These are phyloP conservation scores for Neurospora discreta DNA, from an alignment of 495 filamentous ascomycete species.

Conservation along the genomic window DNA sequence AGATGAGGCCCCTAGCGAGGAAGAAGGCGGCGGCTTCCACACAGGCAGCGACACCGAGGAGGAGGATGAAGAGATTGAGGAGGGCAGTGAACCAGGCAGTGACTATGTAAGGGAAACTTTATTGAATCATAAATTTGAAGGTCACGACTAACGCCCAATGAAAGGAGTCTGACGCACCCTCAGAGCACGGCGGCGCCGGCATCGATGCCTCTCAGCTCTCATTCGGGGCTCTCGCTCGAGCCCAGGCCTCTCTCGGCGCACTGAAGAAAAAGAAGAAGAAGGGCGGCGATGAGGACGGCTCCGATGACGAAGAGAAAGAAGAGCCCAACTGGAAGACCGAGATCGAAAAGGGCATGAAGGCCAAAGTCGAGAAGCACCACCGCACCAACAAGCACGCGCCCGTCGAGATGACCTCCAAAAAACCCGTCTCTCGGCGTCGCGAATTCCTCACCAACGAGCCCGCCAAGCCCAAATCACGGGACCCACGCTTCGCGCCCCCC, in stretches of 20 bases:
- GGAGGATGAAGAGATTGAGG: constrained; percentile 15
- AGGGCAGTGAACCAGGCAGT: constrained; percentile 19
- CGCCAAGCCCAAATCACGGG: constrained; percentile 46
- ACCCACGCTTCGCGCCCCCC: constrained; percentile 63
- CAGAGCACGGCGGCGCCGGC: constrained; percentile 28
- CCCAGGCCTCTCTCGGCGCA: constrained; percentile 52
- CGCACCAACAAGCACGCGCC: constrained; percentile 83
- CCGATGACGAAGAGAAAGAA: constrained; percentile 1
- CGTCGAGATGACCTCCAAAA: constrained; percentile 65
- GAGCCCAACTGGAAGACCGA: constrained; percentile 2
- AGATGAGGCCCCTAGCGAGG: constrained; percentile 22
- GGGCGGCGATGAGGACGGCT: not conserved
- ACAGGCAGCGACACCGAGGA: constrained; percentile 20
- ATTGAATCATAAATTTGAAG: too few relatives aligned
- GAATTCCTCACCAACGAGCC: constrained; percentile 47
- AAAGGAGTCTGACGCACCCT: constrained; percentile 19
- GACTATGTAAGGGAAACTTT: constrained; percentile 12
- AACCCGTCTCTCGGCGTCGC: constrained; percentile 67
- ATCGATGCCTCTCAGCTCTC: constrained; percentile 46
- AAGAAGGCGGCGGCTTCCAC: constrained; percentile 18
- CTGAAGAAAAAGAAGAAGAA: constrained; percentile 18
- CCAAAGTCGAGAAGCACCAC: constrained; percentile 6
- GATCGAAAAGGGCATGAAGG: constrained; percentile 7
- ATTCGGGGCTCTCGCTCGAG: constrained; percentile 80
- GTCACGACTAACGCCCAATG: not conserved